Percentiles rank a stretch among this genome's conserved stretches.
phyloP scores from a whole-genome alignment of 345 rosid species.

The Camelina neglecta region DNA sequence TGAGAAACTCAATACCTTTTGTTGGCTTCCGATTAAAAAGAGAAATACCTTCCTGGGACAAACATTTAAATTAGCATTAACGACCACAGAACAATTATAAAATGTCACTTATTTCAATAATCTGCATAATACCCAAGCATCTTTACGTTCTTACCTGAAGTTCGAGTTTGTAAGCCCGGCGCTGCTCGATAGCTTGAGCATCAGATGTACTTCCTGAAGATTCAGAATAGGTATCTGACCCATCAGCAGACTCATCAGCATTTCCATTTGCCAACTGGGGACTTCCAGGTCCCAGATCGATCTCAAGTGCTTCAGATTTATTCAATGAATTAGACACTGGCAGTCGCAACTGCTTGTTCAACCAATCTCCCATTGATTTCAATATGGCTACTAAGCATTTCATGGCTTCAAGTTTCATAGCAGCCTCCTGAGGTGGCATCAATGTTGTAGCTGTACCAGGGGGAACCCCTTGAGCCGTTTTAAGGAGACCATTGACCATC shows the following conservation, averaged over 20 bases:
- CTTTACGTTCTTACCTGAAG: slow-evolving; percentile 62
- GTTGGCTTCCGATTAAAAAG: slow-evolving; percentile 83
- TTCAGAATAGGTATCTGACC: slow-evolving; percentile 64
- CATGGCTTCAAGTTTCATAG: slow-evolving; percentile 85
- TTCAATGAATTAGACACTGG: slow-evolving; percentile 39
- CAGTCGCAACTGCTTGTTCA: slow-evolving; percentile 64
- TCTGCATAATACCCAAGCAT: slow-evolving; percentile 26
- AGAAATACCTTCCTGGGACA: slow-evolving; percentile 82
- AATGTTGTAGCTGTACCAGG: slow-evolving; percentile 76
- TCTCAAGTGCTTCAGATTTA: slow-evolving; percentile 41
- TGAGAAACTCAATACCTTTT: slow-evolving; percentile 82
- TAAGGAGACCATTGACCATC: slow-evolving; percentile 88
- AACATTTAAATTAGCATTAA: slow-evolving; percentile 39
- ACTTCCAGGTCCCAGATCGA: slow-evolving; percentile 48
- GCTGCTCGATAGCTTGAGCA: slow-evolving; percentile 79
- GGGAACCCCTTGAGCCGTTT: slow-evolving; percentile 85
- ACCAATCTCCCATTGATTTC: slow-evolving; percentile 86
- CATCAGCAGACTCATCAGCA: slow-evolving; percentile 63
- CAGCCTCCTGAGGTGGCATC: slow-evolving; percentile 72
- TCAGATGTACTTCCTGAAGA: slow-evolving; percentile 63
- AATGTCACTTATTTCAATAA: background rate
- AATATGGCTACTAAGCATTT: slow-evolving; percentile 81
- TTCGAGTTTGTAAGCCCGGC: slow-evolving; percentile 88
- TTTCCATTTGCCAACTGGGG: slow-evolving; percentile 48
- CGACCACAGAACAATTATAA: slow-evolving; percentile 16